Conservation (phyloP, 1,139 yeast genomes). For the Yamadazyma atmosphaerica region DNA sequence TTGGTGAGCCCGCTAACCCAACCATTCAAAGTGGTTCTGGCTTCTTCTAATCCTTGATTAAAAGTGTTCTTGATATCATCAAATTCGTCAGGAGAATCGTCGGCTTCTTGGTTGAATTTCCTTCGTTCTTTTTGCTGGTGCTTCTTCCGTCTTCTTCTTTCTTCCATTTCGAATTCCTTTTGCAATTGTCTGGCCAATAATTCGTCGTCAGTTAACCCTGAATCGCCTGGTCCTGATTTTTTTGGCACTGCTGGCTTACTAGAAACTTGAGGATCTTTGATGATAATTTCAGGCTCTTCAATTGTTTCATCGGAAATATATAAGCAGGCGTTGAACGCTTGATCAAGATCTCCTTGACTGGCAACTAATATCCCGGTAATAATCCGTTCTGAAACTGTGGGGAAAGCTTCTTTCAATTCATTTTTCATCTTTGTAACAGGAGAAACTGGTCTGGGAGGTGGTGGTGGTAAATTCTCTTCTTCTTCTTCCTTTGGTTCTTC, state of each 20-base stretch:
- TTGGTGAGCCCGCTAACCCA: conserved; percentile 80
- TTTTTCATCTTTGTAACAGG: conserved; percentile 54
- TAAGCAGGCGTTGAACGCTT: conserved; percentile 85
- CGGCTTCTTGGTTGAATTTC: conserved; percentile 32
- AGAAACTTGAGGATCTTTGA: neutral
- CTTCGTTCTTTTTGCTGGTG: conserved; percentile 21
- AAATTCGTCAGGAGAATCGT: conserved; percentile 63
- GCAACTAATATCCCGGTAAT: conserved; percentile 84
- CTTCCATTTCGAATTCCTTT: conserved; percentile 59
- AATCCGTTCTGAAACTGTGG: conserved; percentile 65
- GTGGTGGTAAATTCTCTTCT: conserved; percentile 56
- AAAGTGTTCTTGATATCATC: conserved; percentile 72
- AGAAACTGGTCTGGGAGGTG: conserved; percentile 68
- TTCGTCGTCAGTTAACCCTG: conserved; percentile 61
- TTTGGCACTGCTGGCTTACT: conserved; percentile 12
- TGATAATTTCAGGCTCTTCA: conserved; percentile 56
- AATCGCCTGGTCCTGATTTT: conserved; percentile 4
- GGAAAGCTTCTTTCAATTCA: conserved; percentile 79
- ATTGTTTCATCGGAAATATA: conserved; percentile 72
- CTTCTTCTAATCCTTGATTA: conserved; percentile 80
- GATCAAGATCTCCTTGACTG: conserved; percentile 74
- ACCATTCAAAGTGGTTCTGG: conserved; percentile 71
- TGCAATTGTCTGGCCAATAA: conserved; percentile 79
- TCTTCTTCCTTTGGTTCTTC: conserved; percentile 1
- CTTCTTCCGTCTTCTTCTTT: conserved; percentile 31